phyloP scores from a whole-genome alignment of 2,329 filamentous ascomycete genomes.

The Fusarium sp. region DNA sequence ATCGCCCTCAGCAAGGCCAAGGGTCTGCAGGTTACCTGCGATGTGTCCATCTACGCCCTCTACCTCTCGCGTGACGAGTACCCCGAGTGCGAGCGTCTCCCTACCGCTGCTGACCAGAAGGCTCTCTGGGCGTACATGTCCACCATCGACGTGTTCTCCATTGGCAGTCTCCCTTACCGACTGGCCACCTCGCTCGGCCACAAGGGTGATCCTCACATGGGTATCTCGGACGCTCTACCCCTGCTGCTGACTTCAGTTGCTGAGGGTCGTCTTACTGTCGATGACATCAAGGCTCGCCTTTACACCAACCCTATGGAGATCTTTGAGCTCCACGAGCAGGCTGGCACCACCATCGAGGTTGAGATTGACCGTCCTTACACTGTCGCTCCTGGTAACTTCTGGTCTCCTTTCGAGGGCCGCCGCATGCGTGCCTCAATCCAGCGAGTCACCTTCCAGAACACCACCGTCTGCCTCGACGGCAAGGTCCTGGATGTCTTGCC shows the following conservation, averaged over 20 bases:
- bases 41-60: slow-evolving; percentile 82
- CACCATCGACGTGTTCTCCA: slow-evolving; percentile 81
- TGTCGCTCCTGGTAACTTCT: slow-evolving; percentile 59
- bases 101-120: slow-evolving; percentile 74
- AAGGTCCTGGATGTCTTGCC: slow-evolving; percentile 64
- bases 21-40: slow-evolving; percentile 83
- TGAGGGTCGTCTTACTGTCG: slow-evolving; percentile 77
- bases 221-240: slow-evolving; percentile 78
- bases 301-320: slow-evolving; percentile 84
- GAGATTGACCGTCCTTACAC: slow-evolving; percentile 79
- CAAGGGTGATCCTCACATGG: slow-evolving; percentile 68
- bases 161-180: slow-evolving; percentile 82
- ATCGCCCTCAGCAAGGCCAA: slow-evolving; percentile 83
- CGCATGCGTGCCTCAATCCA: slow-evolving; percentile 76
- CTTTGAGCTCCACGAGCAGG: slow-evolving; percentile 84
- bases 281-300: slow-evolving; percentile 76
- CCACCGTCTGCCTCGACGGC: slow-evolving; percentile 80
- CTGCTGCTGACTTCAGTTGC: slow-evolving; percentile 80
- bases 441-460: slow-evolving; percentile 79
- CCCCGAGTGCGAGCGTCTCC: slow-evolving; percentile 73
- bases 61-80: slow-evolving; percentile 79
- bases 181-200: slow-evolving; percentile 68
- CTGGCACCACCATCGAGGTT: slow-evolving; percentile 77
- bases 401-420: slow-evolving; percentile 79
- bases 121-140: slow-evolving; percentile 79